Evolutionary conservation across 108 stramenopile genomes (phyloP), one percentile per base, ranked within the genome.

Genomic region (Cylindrotheca closterium): DNA sequence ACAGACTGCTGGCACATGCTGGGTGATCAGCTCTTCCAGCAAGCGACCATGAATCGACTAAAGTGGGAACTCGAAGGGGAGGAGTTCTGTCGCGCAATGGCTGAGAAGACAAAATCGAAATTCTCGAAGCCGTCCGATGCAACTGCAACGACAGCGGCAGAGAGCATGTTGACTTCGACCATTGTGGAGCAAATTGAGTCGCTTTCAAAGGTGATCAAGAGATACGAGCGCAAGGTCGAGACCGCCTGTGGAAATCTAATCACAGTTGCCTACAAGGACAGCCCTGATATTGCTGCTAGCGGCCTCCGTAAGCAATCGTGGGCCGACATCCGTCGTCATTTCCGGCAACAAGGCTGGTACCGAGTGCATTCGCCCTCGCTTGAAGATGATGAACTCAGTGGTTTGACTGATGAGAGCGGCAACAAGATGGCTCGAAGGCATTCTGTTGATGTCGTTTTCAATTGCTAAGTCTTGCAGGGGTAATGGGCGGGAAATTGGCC

Each of bases 1-100:
- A 71, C 74, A 26, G 60, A 61, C 17, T 63, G 76, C 2, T 82
- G 78, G 30, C 74, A 52, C 15, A 27, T 28, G 19, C 29, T 23
- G 23, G 55, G 56, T 25, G 66, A 67, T 42, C 37, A 42, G 37
- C 37, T 42, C 10, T 15, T 42, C 37, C 10, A 42, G 15, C 37
- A 42, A 10, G 37, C 37, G 15, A 42, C 7, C 15, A 7, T 7
- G 7, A 42, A 42, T 15, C 37, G 37, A 42, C 15, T 15, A 42
- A 7, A 15, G 37, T 42, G 37, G 37, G 37, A 42, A 15, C 10
- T 42, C 37, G 37, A 42, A 42, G 37, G 37, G 15, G 10, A 15
- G 37, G 10, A 42, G 37, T 10, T 42, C 15, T 42, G 37, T 42
- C 7, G 7, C 15, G 7, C 37, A 42, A 42, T 42, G 37, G 7